Conservation (phyloP, 164 flowering plant genomes). For the Magnolia changhungtana region DNA sequence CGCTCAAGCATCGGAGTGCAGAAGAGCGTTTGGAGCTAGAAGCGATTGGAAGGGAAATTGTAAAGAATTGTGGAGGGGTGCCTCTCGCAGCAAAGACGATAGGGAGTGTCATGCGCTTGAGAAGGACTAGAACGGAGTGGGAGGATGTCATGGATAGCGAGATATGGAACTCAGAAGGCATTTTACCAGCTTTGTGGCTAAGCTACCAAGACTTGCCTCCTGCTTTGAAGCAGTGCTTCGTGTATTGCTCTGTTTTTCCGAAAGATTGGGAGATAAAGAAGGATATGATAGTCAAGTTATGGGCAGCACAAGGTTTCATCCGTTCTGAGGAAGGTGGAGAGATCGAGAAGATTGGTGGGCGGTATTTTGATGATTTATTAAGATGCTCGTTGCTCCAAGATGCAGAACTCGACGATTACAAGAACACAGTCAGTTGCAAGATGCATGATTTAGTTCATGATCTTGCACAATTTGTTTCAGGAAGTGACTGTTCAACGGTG, state of each 20-base stretch:
- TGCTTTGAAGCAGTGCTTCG: slow-evolving; percentile 12
- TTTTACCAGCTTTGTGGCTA: slow-evolving; percentile 2
- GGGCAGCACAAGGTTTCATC: slow-evolving; percentile 19
- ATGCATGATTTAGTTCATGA: slow-evolving; percentile 13
- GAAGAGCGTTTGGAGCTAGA: neutral
- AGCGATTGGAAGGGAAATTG: slow-evolving; percentile 1
- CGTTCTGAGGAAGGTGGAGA: neutral
- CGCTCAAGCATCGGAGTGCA: neutral
- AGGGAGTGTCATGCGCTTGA: neutral
- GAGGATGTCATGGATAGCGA: neutral
- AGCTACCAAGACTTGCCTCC: slow-evolving; percentile 1
- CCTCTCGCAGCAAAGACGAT: neutral
- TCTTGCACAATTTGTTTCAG: neutral
- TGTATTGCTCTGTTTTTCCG: slow-evolving; percentile 9
- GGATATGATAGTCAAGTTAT: slow-evolving; percentile 1
- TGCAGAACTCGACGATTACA: neutral
- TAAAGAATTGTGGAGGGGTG: slow-evolving; percentile 3
- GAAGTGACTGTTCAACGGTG: neutral
- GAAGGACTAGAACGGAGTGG: neutral
- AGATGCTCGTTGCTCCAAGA: slow-evolving; percentile 8
- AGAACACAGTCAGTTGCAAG: neutral
- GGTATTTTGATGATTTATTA: slow-evolving; percentile 9
- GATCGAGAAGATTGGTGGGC: slow-evolving; percentile 6
- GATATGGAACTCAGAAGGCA: neutral
- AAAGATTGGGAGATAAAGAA: neutral